Evolutionary conservation across 768 basidiomycete genomes (phyloP).

Genomic region (Trametopsis cervina): DNA sequence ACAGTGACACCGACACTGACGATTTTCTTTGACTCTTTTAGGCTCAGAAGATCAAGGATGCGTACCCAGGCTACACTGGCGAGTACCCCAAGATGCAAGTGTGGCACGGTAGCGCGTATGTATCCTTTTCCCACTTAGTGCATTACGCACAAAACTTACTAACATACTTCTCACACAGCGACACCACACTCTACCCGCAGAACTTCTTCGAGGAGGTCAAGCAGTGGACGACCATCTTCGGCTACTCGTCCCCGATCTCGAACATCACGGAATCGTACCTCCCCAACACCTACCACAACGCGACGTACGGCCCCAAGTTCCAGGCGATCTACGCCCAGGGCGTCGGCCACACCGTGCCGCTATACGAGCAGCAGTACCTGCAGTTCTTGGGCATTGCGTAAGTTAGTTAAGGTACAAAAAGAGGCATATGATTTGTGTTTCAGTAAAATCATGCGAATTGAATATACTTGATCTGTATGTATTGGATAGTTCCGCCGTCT

Average conservation of each 20-base stretch:
- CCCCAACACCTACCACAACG: conserved; percentile 39
- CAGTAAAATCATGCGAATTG: too few species aligned
- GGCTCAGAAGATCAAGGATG: background rate
- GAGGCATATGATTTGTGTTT: too few species aligned
- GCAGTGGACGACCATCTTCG: conserved; percentile 52
- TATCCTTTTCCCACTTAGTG: background rate
- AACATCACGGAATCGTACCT: conserved; percentile 30
- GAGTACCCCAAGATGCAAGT: background rate
- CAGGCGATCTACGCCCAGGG: conserved; percentile 40
- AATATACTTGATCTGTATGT: too few species aligned
- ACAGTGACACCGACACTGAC: too few species aligned
- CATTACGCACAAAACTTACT: background rate
- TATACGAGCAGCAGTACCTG: conserved; percentile 16
- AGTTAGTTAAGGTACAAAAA: conserved; percentile 1
- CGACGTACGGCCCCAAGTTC: conserved; percentile 43
- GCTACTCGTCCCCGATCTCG: conserved; percentile 33
- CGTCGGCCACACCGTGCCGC: conserved; percentile 44
- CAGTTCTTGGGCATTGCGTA: conserved; percentile 16
- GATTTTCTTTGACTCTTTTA: background rate
- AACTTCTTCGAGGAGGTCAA: conserved; percentile 48
- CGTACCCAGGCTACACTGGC: conserved; percentile 2
- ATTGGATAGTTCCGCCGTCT: too few species aligned
- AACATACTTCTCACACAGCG: conserved; percentile 25
- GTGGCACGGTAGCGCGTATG: conserved; percentile 6
- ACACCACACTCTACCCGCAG: conserved; percentile 41